Conservation (phyloP, 2,329 filamentous ascomycete species). For the Trichoderma koningii region DNA sequence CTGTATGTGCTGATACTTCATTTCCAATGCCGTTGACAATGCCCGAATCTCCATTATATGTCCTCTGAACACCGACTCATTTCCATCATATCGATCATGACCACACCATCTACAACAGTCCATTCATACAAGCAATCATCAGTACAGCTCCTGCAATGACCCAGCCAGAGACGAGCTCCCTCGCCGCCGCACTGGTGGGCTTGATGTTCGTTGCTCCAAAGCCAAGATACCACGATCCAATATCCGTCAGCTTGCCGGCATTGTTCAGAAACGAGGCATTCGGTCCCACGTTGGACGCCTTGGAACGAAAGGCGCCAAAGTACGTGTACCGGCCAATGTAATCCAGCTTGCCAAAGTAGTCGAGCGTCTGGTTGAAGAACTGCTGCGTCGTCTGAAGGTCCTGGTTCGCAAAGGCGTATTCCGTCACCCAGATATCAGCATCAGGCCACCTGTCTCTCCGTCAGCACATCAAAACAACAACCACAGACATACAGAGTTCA, state of each 20-base stretch:
- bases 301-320: slow-evolving; percentile 73
- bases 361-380: slow-evolving; percentile 68
- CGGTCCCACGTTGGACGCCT: slow-evolving; percentile 71
- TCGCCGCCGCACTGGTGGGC: slow-evolving; percentile 35
- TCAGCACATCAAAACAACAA: neutral
- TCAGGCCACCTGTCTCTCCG: slow-evolving; percentile 54
- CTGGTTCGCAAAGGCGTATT: slow-evolving; percentile 66
- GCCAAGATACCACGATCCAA: slow-evolving; percentile 78
- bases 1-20: neutral
- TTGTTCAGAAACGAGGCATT: slow-evolving; percentile 71
- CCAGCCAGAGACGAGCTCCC: neutral
- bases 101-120: neutral
- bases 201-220: slow-evolving; percentile 49
- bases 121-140: neutral
- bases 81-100: neutral
- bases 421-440: slow-evolving; percentile 73
- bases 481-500: neutral
- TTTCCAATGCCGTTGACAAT: neutral
- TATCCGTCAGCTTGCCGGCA: slow-evolving; percentile 69
- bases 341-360: slow-evolving; percentile 62
- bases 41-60: neutral
- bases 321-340: slow-evolving; percentile 70
- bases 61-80: too few relatives aligned
- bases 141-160: slow-evolving; percentile 11
- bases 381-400: slow-evolving; percentile 58